Evolutionary conservation across 2,329 filamentous ascomycete species (phyloP).

Genomic region (Zymoseptoria ardabiliae): DNA sequence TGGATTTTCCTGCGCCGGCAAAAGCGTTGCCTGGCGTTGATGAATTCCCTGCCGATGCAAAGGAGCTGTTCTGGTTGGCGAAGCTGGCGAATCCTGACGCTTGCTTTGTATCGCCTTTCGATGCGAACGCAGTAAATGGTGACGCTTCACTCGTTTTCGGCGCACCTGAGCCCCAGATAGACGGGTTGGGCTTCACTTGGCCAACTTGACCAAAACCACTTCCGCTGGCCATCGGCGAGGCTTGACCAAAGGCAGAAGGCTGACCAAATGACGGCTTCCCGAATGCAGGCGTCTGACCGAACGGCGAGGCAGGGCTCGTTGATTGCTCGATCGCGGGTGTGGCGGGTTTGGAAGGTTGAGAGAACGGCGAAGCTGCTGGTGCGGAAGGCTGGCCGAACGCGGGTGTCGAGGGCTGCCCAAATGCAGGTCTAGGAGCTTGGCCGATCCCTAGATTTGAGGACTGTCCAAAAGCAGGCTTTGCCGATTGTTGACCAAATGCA

Average conservation of each 20-base stretch:
- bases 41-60: neutral
- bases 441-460: neutral
- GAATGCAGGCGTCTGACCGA: slow-evolving; percentile 10
- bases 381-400: slow-evolving; percentile 15
- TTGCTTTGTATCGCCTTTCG: neutral
- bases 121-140: neutral
- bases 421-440: slow-evolving; percentile 1
- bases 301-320: slow-evolving; percentile 2
- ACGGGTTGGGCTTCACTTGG: slow-evolving; percentile 17
- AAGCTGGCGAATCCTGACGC: neutral
- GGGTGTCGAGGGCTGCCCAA: slow-evolving; percentile 12
- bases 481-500: slow-evolving; percentile 23
- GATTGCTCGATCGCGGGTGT: slow-evolving; percentile 7
- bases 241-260: slow-evolving; percentile 20
- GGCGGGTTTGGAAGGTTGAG: neutral
- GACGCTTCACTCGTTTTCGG: neutral
- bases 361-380: neutral
- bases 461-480: slow-evolving; percentile 17
- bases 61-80: neutral
- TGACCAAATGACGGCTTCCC: slow-evolving; percentile 15
- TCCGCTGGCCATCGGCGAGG: slow-evolving; percentile 5
- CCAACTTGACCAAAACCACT: slow-evolving; percentile 20
- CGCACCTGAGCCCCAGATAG: slow-evolving; percentile 16
- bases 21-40: neutral
- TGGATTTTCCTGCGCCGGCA: neutral